Evolutionary conservation across 768 basidiomycete species (phyloP).

Genomic region (Trichaptum fuscoviolaceum): DNA sequence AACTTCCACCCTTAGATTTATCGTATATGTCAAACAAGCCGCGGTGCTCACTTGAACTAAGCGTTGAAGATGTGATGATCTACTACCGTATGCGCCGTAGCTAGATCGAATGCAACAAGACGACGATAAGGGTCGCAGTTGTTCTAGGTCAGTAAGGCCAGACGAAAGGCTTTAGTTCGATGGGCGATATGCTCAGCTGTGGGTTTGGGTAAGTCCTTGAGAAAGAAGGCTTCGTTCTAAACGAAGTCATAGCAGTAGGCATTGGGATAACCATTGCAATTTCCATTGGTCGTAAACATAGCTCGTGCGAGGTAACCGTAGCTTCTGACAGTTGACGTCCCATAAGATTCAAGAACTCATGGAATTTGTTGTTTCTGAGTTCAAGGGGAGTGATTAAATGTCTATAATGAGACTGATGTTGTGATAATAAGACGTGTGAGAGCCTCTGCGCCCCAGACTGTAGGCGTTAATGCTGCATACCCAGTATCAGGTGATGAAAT

Average conservation of each 20-base stretch:
- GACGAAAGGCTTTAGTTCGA: no score
- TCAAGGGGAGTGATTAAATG: neutral
- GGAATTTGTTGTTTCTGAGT: neutral
- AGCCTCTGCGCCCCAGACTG: neutral
- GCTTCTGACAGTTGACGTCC: neutral
- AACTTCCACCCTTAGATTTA: no score
- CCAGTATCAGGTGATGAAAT: neutral
- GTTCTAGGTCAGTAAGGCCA: no score
- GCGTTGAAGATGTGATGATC: no score
- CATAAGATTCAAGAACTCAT: neutral
- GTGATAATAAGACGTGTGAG: neutral
- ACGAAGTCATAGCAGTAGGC: neutral
- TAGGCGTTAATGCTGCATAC: neutral
- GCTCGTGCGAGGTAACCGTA: neutral
- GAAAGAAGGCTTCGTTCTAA: no score
- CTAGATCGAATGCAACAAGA: no score
- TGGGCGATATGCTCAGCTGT: no score
- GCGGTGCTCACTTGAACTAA: no score
- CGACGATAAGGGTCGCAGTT: no score
- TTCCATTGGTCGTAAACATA: neutral
- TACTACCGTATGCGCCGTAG: no score
- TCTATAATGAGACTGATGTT: neutral
- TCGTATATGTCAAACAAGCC: no score
- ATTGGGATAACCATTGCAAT: neutral
- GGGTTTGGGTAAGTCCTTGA: no score